Base-by-base conservation (phyloP, 2,329 filamentous ascomycete genomes). In the Alternaria gansuensis region DNA sequence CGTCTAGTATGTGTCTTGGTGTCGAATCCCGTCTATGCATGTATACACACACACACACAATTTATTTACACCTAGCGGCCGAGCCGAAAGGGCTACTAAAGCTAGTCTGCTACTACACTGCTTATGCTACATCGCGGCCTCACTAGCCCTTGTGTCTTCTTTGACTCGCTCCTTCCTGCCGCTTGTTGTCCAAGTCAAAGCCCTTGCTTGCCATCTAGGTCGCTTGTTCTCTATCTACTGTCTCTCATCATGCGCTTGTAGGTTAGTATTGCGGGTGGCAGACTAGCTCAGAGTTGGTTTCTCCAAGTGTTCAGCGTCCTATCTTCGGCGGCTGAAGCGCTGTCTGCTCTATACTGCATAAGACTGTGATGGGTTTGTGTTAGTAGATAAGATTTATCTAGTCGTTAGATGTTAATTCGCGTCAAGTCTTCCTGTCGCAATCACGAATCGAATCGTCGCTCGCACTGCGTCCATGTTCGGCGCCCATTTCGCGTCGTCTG, bases 281-380 rank as follows among this genome's bases (percentile, higher is more conserved):
- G 54, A 34, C 54, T 52, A 11, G 48, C 54, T 52, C 39, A 48
- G 40, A 57, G 48, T 52, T 7, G 24, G 39, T 21, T 57, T 52
- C 54, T 57, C 54, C 34, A 57, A 57, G 54, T 57, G 54, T 57
- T 57, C 54, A 57, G 21, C 54, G 48, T 57, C 48, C 48, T 52
- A 57, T 57, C 54, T 52, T 52, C 54, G 40, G 54, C 48, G 40
- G 48, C 48, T 57, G 40, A 33, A 33, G 9, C 31, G 31, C 8
- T 52, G 54, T 52, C 54, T 57, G 54, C 54, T 57, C 26, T 57
- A 11, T 6, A 17, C 26, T 33, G 26, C 41, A 58, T 49, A 34
- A 58, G 55, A 24, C 51, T 33, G 37, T 53, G 28, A 40, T 34
- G 26, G 24, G 34, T 48, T 53, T 37, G 21, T 39, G 55, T 58